These are phyloP conservation scores for Aspergillus hiratsukae DNA, from an alignment of 2,329 filamentous ascomycete genomes.

Conservation along the genomic window DNA sequence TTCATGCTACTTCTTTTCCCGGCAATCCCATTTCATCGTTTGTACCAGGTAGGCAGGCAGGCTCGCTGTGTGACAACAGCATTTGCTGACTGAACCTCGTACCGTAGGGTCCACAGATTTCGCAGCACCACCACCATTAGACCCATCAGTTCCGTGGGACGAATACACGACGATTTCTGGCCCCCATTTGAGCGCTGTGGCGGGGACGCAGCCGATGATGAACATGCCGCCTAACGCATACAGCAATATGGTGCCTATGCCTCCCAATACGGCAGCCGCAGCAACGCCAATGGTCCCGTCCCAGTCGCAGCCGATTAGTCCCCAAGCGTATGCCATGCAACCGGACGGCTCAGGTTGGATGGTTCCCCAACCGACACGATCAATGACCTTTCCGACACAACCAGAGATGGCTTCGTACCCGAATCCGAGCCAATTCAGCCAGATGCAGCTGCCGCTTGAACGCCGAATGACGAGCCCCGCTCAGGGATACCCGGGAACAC, in stretches of 20 bases:
- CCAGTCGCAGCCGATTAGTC: constrained; percentile 28
- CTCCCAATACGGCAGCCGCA: constrained; percentile 26
- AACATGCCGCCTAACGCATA: constrained; percentile 30
- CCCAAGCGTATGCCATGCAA: constrained; percentile 31
- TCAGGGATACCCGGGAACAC: constrained; percentile 20
- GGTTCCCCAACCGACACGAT: constrained; percentile 24
- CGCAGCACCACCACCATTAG: constrained; percentile 27
- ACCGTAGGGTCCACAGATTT: constrained; percentile 26
- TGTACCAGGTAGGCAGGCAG: constrained; percentile 29
- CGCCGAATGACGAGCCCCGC: constrained; percentile 35
- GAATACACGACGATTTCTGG: constrained; percentile 35
- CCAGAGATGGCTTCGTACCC: constrained; percentile 25
- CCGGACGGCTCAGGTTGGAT: constrained; percentile 36
- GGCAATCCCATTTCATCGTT: constrained; percentile 32
- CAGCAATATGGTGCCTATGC: constrained; percentile 24
- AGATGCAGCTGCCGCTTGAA: constrained; percentile 30
- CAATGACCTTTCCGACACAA: constrained; percentile 33
- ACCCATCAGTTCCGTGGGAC: constrained; percentile 35
- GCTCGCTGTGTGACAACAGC: constrained; percentile 6
- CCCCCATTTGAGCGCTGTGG: constrained; percentile 32
- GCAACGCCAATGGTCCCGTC: constrained; percentile 27
- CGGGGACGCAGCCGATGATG: constrained; percentile 30
- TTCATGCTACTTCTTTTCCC: constrained; percentile 27
- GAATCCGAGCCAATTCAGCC: constrained; percentile 26
- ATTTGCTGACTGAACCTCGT: constrained; percentile 20